A percentile compares a stretch with the other conserved stretches of the same genome.
Conservation (phyloP, 768 basidiomycete species). For the Lentinula sp. region DNA sequence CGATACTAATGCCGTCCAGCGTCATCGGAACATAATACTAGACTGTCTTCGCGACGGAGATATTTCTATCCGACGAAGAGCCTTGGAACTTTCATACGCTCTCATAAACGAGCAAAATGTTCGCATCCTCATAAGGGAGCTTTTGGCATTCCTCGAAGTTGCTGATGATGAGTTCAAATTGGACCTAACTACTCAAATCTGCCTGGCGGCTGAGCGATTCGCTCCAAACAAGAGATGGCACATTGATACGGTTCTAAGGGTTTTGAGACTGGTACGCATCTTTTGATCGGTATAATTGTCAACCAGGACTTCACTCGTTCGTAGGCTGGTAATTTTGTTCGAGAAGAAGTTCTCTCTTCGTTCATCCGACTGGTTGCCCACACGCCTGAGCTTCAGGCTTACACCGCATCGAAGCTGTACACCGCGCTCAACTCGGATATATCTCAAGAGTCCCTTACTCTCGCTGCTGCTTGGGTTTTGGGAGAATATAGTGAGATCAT, state of each 20-base stretch:
- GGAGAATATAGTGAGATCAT: slow-evolving; percentile 95
- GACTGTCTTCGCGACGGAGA: slow-evolving; percentile 99
- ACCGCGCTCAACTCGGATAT: slow-evolving; percentile 84
- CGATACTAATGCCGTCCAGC: slow-evolving; percentile 96
- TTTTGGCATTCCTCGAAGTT: slow-evolving; percentile 94
- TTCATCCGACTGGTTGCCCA: slow-evolving; percentile 96
- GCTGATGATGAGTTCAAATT: slow-evolving; percentile 99
- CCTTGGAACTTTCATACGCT: slow-evolving; percentile 94
- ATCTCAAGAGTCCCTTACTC: slow-evolving; percentile 92
- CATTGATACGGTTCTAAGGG: slow-evolving; percentile 93
- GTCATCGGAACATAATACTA: slow-evolving; percentile 97
- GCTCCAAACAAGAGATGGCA: slow-evolving; percentile 99
- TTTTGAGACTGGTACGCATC: slow-evolving; percentile 75
- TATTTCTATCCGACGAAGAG: slow-evolving; percentile 95
- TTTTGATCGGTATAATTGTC: background rate
- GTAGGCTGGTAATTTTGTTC: slow-evolving; percentile 95
- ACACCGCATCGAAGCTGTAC: slow-evolving; percentile 90
- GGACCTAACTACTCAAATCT: slow-evolving; percentile 96
- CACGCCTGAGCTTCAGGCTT: slow-evolving; percentile 93
- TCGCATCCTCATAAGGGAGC: slow-evolving; percentile 83
- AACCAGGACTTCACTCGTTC: background rate
- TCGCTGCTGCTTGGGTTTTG: slow-evolving; percentile 92
- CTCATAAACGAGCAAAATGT: slow-evolving; percentile 95
- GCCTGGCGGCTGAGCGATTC: slow-evolving; percentile 90
- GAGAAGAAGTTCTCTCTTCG: slow-evolving; percentile 91